These are phyloP conservation scores for Arthroderma sp. DNA, from an alignment of 2,329 filamentous ascomycete species.

Conservation along the genomic window DNA sequence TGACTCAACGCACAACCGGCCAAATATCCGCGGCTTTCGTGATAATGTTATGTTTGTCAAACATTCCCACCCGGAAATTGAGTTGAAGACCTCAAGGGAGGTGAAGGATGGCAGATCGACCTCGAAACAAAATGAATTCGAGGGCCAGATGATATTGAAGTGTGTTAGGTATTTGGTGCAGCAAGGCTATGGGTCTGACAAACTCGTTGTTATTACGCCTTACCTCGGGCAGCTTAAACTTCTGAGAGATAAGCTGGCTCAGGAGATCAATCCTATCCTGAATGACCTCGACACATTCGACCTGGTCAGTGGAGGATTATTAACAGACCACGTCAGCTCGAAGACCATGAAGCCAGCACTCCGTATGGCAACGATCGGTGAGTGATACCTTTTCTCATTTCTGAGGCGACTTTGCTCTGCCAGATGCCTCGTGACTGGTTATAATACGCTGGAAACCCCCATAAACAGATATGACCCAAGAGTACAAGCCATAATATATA, in stretches of 20 bases:
- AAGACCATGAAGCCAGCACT: slow-evolving; percentile 41
- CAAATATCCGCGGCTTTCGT: slow-evolving; percentile 42
- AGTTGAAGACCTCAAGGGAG: slow-evolving; percentile 33
- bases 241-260: slow-evolving; percentile 36
- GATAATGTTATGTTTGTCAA: slow-evolving; percentile 53
- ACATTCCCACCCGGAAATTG: slow-evolving; percentile 43
- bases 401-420: no score
- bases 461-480: no score
- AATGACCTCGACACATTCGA: slow-evolving; percentile 57
- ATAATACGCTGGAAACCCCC: no score
- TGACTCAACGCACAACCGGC: slow-evolving; percentile 34
- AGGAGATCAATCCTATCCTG: slow-evolving; percentile 50
- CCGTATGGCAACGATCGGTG: slow-evolving; percentile 56
- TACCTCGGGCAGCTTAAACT: slow-evolving; percentile 41
- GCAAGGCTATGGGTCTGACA: slow-evolving; percentile 53
- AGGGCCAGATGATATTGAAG: slow-evolving; percentile 52
- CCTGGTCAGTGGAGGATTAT: slow-evolving; percentile 47
- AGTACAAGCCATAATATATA: no score
- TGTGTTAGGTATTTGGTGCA: slow-evolving; percentile 55
- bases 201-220: slow-evolving; percentile 55
- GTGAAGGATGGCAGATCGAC: slow-evolving; percentile 37
- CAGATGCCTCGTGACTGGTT: no score
- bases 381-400: slow-evolving; percentile 13
- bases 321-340: slow-evolving; percentile 38
- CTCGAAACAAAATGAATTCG: slow-evolving; percentile 51